A percentile compares a stretch with the other conserved stretches of the same genome.
phyloP scores from a whole-genome alignment of 176 grass and related monocot species.

The Raddia guianensis region DNA sequence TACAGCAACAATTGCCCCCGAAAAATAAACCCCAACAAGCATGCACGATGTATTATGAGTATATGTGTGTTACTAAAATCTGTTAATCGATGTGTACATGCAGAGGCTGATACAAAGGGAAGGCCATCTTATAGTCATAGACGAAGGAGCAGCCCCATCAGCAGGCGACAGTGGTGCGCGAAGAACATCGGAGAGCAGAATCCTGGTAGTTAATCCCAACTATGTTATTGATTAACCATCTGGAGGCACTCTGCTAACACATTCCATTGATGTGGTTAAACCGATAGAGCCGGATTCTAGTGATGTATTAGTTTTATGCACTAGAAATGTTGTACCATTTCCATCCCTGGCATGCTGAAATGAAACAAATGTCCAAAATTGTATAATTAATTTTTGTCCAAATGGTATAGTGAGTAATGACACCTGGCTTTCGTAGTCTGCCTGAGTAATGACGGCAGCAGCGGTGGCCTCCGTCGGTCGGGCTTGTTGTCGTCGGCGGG shows the following conservation, averaged over 20 bases:
- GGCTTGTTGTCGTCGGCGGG: too few species aligned
- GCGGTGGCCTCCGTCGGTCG: too few species aligned
- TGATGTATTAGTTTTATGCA: neutral
- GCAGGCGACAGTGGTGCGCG: slow-evolving; percentile 40
- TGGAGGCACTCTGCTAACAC: slow-evolving; percentile 12
- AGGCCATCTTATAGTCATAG: slow-evolving; percentile 95
- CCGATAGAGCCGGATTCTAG: neutral
- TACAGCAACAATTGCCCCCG: too few species aligned
- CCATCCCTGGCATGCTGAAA: neutral
- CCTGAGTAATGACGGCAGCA: neutral
- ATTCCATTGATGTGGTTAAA: slow-evolving; percentile 23
- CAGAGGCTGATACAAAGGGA: slow-evolving; percentile 97
- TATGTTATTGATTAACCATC: slow-evolving; percentile 75
- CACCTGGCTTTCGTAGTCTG: neutral
- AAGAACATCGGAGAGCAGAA: slow-evolving; percentile 63
- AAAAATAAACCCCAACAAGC: neutral
- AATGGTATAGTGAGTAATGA: neutral
- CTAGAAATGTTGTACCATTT: slow-evolving; percentile 35
- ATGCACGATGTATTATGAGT: neutral
- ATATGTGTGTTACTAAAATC: slow-evolving; percentile 6
- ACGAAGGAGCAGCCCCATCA: slow-evolving; percentile 55
- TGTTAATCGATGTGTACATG: slow-evolving; percentile 24
- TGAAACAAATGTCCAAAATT: slow-evolving; percentile 7
- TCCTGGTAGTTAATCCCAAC: slow-evolving; percentile 91
- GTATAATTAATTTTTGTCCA: slow-evolving; percentile 3